Conservation (phyloP, 768 basidiomycete genomes). For the Russula vinacea region DNA sequence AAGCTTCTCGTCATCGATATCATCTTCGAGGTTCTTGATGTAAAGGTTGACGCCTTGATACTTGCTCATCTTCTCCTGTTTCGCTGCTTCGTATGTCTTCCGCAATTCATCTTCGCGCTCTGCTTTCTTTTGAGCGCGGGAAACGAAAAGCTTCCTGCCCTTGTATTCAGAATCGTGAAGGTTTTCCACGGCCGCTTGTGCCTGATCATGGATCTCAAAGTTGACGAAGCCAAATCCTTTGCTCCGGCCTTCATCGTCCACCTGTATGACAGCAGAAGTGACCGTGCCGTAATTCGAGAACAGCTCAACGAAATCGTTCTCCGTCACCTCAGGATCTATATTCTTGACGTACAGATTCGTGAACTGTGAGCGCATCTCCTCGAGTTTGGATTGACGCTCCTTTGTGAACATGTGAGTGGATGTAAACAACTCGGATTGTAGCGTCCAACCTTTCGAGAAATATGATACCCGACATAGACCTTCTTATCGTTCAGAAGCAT, state of each 20-base stretch:
- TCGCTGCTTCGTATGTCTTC: conserved; percentile 88
- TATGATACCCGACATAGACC: conserved; percentile 96
- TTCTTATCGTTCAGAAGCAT: conserved; percentile 99
- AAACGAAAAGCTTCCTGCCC: conserved; percentile 89
- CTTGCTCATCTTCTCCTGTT: conserved; percentile 97
- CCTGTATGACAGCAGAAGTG: conserved; percentile 82
- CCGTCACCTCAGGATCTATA: conserved; percentile 75
- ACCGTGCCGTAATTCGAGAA: conserved; percentile 77
- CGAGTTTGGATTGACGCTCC: conserved; percentile 98
- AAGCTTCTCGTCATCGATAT: conserved; percentile 95
- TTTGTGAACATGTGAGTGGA: conserved; percentile 34
- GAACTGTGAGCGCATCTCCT: conserved; percentile 95
- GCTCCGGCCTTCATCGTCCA: conserved; percentile 87
- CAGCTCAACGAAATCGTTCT: conserved; percentile 82
- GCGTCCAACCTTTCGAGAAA: conserved; percentile 80
- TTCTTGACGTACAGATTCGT: conserved; percentile 99
- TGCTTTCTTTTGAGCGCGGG: conserved; percentile 96
- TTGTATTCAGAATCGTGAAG: conserved; percentile 83
- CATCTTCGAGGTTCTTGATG: conserved; percentile 99
- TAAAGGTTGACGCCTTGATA: conserved; percentile 99
- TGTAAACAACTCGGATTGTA: neutral
- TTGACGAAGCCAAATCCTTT: conserved; percentile 99
- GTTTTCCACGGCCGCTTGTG: conserved; percentile 81
- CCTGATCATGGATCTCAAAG: conserved; percentile 89
- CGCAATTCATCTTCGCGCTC: conserved; percentile 98